A percentile compares a stretch with the other conserved stretches of the same genome.
Conservation (phyloP, 2,329 filamentous ascomycete species). For the Hypoxylon sp. region DNA sequence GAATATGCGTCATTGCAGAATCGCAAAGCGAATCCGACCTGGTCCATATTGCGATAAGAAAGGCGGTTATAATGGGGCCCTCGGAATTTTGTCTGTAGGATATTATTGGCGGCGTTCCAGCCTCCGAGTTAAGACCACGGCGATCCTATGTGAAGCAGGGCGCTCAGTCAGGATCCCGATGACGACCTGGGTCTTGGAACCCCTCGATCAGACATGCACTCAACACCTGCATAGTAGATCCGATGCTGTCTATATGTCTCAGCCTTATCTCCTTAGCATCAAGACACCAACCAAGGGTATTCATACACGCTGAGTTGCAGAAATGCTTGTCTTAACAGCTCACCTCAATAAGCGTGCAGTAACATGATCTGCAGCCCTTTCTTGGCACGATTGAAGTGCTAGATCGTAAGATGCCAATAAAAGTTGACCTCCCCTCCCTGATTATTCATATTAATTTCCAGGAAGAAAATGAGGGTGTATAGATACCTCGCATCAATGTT, state of each 20-base stretch:
- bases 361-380: background rate
- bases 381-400: background rate
- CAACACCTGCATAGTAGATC: too few species aligned
- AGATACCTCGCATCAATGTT: background rate
- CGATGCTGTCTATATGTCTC: background rate
- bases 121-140: background rate
- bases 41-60: background rate
- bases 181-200: background rate
- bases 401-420: background rate
- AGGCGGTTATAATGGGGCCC: background rate
- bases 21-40: background rate
- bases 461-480: background rate
- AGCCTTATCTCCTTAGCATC: background rate
- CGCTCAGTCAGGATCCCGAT: background rate
- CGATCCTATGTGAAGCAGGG: background rate
- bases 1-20: background rate
- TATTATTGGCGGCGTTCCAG: background rate
- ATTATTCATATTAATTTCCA: background rate
- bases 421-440: background rate
- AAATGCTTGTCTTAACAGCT: conserved; percentile 23
- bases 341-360: background rate
- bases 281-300: background rate
- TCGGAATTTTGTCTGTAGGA: background rate
- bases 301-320: conserved; percentile 9
- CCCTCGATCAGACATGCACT: too few species aligned